phyloP scores from a whole-genome alignment of 306 rosid species.

The Geum urbanum region DNA sequence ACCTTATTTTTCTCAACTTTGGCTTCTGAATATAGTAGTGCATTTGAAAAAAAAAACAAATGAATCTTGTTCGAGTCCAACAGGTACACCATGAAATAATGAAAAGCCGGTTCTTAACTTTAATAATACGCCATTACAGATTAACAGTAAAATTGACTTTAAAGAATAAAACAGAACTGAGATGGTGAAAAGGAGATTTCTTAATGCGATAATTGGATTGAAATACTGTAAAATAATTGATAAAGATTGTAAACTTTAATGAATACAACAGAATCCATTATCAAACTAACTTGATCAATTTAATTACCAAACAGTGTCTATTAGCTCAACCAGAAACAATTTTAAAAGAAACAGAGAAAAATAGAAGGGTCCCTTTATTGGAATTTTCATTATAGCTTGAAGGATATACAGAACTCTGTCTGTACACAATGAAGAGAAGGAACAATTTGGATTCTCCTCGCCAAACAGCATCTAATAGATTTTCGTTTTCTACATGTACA shows the following conservation, averaged over 20 bases:
- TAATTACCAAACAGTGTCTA: not conserved
- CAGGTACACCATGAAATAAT: too few species aligned
- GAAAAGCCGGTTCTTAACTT: too few species aligned
- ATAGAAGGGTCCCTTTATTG: not conserved
- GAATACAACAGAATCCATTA: too few species aligned
- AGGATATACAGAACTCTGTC: constrained; percentile 20
- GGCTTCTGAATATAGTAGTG: not conserved
- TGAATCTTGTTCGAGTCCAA: too few species aligned
- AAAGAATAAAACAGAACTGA: not conserved
- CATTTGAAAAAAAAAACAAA: not conserved
- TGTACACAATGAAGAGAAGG: constrained; percentile 1
- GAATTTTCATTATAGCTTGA: not conserved
- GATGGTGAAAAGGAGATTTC: not conserved
- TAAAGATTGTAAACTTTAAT: too few species aligned
- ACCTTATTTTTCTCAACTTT: too few species aligned
- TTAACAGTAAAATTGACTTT: not conserved
- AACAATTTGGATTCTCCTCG: constrained; percentile 6
- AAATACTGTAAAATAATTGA: not conserved
- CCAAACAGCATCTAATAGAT: not conserved
- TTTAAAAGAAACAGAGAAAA: not conserved
- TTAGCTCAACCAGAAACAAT: not conserved
- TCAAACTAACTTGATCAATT: too few species aligned
- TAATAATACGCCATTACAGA: too few species aligned
- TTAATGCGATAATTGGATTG: not conserved
- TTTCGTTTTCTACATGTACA: not conserved